phyloP scores from a whole-genome alignment of 768 basidiomycete genomes.

The Rhizopogon salebrosus region DNA sequence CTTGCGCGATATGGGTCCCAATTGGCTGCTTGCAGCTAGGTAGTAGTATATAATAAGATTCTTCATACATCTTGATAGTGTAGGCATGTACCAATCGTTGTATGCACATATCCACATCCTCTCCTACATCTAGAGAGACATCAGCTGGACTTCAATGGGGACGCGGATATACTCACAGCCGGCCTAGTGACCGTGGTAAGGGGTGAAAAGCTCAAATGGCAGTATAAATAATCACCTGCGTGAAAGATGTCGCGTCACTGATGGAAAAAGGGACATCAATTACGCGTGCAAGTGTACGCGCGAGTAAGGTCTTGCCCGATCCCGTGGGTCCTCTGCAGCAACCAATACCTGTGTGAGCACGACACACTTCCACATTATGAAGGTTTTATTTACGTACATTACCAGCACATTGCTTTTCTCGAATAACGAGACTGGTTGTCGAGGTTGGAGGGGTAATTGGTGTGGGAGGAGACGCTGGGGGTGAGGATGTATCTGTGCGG shows the following conservation, averaged over 20 bases:
- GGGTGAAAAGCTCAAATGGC: background rate
- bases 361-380: slow-evolving; percentile 2
- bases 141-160: slow-evolving; percentile 2
- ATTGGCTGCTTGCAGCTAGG: slow-evolving; percentile 81
- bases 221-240: slow-evolving; percentile 51
- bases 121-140: slow-evolving; percentile 72
- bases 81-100: slow-evolving; percentile 57
- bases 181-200: slow-evolving; percentile 39
- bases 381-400: slow-evolving; percentile 50
- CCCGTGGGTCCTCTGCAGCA: slow-evolving; percentile 72
- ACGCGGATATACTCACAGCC: slow-evolving; percentile 51
- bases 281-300: slow-evolving; percentile 85
- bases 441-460: slow-evolving; percentile 33
- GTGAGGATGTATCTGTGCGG: slow-evolving; percentile 63
- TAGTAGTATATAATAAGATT: slow-evolving; percentile 7
- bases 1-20: slow-evolving; percentile 85
- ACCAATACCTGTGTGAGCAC: slow-evolving; percentile 4
- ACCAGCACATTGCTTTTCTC: slow-evolving; percentile 97
- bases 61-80: background rate
- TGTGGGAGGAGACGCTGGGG: slow-evolving; percentile 33
- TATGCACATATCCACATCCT: slow-evolving; percentile 92
- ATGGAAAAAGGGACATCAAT: slow-evolving; percentile 93
- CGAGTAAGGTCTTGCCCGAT: slow-evolving; percentile 86
- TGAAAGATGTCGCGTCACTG: slow-evolving; percentile 91
- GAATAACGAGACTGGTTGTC: slow-evolving; percentile 52